Base-by-base conservation (phyloP, 495 filamentous ascomycete species). In the Apiosordaria backusii region DNA sequence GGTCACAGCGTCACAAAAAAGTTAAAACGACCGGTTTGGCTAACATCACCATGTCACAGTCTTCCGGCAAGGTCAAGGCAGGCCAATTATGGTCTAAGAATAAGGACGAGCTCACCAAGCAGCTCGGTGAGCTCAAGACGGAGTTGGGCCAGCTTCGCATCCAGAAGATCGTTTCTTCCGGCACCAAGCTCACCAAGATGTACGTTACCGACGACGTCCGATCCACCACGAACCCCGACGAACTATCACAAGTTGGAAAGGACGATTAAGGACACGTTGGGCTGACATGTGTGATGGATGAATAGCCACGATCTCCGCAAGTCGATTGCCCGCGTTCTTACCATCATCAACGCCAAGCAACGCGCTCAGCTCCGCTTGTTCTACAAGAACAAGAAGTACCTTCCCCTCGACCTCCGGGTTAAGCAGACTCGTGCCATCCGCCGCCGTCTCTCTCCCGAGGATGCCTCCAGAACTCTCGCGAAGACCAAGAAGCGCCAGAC, bases 371-470 rank as follows among this genome's bases (percentile, higher is more conserved):
- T 99, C 74, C 94, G 95, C 76, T 83, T 99, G 71, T 98, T 97
- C 89, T 99, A 99, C 88, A 95, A 96, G 87, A 88, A 87, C 87
- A 98, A 97, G 90, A 98, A 97, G 85, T 97, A 97, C 87, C 83
- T 92, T 52, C 93, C 92, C 64, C 92, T 98, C 74, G 95, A 98
- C 80, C 92, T 99, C 83, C 90, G 95, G 79, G 85, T 92, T 77
- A 97, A 98, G 90, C 86, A 91, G 84, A 99, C 95, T 76, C 92
- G 96, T 70, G 95, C 92, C 73, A 92, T 97, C 82, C 91, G 95
- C 72, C 89, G 95, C 81, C 85, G 91, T 71, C 86, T 99, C 79
- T 93, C 89, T 76, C 89, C 90, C 83, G 85, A 94, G 84, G 96
- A 99, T 84, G 86, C 88, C 68, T 83, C 87, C 73, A 84, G 85